phyloP scores from a whole-genome alignment of 108 stramenopile species.

The Aurantiochytrium sp. region DNA sequence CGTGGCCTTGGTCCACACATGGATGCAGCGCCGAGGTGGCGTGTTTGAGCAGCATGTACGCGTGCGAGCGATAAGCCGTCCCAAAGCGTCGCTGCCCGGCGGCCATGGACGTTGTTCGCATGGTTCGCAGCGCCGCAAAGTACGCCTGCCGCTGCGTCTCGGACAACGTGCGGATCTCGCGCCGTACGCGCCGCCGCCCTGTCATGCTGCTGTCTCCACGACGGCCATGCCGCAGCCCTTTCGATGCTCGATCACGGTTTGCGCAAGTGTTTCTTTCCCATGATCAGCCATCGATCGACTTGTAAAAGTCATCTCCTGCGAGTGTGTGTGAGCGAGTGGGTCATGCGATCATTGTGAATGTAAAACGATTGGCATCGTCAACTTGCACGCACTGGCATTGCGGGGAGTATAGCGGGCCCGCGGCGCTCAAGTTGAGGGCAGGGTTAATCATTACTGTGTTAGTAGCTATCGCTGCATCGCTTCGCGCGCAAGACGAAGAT shows the following conservation, averaged over 20 bases:
- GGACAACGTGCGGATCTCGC: background rate
- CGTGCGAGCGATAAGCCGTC: background rate
- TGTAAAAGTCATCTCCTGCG: no score
- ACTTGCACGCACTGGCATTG: no score
- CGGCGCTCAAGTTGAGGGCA: no score
- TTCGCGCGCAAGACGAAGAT: background rate
- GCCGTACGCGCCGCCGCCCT: background rate
- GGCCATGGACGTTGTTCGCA: background rate
- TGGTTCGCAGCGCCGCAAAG: background rate
- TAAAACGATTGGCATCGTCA: no score
- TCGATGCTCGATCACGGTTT: no score
- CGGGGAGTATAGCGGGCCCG: no score
- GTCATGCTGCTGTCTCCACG: background rate
- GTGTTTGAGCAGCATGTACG: background rate
- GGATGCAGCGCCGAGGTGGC: background rate
- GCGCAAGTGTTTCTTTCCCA: no score
- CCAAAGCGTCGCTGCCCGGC: background rate
- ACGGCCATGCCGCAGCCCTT: no score
- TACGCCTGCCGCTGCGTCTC: background rate
- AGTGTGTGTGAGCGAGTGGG: no score
- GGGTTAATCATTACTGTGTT: no score
- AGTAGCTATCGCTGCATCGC: background rate
- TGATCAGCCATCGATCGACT: no score
- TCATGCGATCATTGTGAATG: no score
- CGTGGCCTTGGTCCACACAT: conserved; percentile 1